Conservation (phyloP, 2,329 filamentous ascomycete genomes). For the Mollisiaceae sp. region DNA sequence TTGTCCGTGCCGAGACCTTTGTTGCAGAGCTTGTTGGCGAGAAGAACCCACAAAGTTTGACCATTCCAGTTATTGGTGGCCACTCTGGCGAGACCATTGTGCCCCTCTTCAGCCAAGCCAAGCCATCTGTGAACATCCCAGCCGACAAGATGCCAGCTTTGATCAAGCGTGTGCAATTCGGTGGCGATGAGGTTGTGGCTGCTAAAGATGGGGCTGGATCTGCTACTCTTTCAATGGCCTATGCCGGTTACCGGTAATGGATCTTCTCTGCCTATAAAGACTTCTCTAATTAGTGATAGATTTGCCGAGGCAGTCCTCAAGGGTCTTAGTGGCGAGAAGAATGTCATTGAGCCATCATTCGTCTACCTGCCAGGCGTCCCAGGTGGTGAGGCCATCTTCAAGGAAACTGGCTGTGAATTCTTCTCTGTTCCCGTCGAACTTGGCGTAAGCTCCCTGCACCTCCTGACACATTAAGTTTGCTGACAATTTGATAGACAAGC, state of each 20-base stretch:
- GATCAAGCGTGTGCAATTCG: conserved; percentile 95
- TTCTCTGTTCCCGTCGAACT: conserved; percentile 97
- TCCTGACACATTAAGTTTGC: conserved; percentile 37
- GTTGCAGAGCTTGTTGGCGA: conserved; percentile 84
- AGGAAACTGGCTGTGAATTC: conserved; percentile 85
- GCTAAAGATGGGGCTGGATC: conserved; percentile 92
- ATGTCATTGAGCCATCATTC: conserved; percentile 92
- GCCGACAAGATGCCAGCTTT: conserved; percentile 89
- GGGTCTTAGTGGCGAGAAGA: conserved; percentile 91
- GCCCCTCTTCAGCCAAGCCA: conserved; percentile 91
- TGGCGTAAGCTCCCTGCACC: conserved; percentile 67
- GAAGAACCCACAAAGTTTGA: conserved; percentile 80
- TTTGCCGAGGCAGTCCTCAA: conserved; percentile 95
- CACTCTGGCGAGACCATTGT: conserved; percentile 99
- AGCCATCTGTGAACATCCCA: conserved; percentile 80
- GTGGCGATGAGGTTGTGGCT: conserved; percentile 95
- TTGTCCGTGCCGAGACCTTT: conserved; percentile 97
- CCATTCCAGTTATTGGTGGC: conserved; percentile 91
- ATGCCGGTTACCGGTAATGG: conserved; percentile 85
- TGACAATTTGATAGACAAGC: conserved; percentile 61
- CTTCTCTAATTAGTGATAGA: conserved; percentile 49
- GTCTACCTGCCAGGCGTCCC: conserved; percentile 91
- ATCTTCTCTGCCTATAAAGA: background rate
- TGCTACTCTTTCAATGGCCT: conserved; percentile 93
- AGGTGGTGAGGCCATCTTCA: conserved; percentile 83